Evolutionary conservation across 2,329 filamentous ascomycete genomes (phyloP).

Genomic region (Amphichorda felina): DNA sequence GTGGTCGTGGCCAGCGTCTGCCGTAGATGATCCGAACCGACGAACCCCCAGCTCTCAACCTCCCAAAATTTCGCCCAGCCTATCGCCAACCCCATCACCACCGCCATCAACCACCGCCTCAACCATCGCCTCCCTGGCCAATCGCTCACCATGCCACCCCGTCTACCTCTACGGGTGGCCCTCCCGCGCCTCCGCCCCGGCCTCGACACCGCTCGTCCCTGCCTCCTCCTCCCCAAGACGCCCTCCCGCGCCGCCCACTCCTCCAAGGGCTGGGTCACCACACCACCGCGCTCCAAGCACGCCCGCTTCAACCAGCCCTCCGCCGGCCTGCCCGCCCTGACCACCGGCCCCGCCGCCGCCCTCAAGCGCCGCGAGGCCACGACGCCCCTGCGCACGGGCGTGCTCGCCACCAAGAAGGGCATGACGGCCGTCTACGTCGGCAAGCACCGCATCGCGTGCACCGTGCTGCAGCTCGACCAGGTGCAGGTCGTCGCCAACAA

Average conservation of each 20-base stretch:
- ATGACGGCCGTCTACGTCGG: slow-evolving; percentile 87
- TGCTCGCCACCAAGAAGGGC: slow-evolving; percentile 82
- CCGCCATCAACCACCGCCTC: slow-evolving; percentile 4
- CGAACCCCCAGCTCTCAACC: neutral
- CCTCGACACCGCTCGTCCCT: slow-evolving; percentile 12
- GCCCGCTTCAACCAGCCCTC: slow-evolving; percentile 49
- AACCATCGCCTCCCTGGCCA: slow-evolving; percentile 2
- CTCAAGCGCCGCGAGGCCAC: slow-evolving; percentile 45
- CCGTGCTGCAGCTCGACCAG: slow-evolving; percentile 84
- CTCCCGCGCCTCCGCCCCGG: slow-evolving; percentile 23
- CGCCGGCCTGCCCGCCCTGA: slow-evolving; percentile 42
- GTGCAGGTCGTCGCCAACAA: slow-evolving; percentile 85
- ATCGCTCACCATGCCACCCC: slow-evolving; percentile 28
- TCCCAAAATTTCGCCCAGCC: slow-evolving; percentile 4
- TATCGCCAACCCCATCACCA: slow-evolving; percentile 6
- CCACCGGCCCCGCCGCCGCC: slow-evolving; percentile 47
- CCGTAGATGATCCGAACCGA: slow-evolving; percentile 4
- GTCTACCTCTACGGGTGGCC: slow-evolving; percentile 31
- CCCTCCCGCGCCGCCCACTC: slow-evolving; percentile 37
- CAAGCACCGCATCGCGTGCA: slow-evolving; percentile 71
- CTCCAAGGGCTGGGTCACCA: slow-evolving; percentile 51
- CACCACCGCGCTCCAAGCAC: slow-evolving; percentile 37
- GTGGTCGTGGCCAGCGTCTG: neutral
- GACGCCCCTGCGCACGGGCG: slow-evolving; percentile 61
- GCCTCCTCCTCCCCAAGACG: slow-evolving; percentile 31